These are phyloP conservation scores for Trichoderma hamatum DNA, from an alignment of 2,329 filamentous ascomycete species.

Conservation along the genomic window DNA sequence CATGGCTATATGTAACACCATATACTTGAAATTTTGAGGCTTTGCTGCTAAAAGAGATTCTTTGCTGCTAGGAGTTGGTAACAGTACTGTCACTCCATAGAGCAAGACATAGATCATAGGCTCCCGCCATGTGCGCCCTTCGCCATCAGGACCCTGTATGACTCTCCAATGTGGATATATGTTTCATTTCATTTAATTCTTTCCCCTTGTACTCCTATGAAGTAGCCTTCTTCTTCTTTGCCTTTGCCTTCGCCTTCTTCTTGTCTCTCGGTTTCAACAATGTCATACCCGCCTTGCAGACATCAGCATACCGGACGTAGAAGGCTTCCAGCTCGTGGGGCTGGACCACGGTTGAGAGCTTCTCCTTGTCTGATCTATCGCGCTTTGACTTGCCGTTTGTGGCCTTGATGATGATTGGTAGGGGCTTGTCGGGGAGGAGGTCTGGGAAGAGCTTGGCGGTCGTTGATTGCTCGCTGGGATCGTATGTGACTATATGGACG, in stretches of 20 bases:
- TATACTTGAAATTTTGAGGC: not conserved
- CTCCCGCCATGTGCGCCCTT: not conserved
- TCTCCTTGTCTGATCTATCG: slow-evolving; percentile 63
- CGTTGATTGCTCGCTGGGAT: slow-evolving; percentile 48
- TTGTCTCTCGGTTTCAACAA: slow-evolving; percentile 91
- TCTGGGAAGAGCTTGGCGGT: slow-evolving; percentile 61
- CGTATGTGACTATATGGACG: slow-evolving; percentile 45
- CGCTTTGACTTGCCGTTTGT: slow-evolving; percentile 74
- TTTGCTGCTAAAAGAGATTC: not conserved
- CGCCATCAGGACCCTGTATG: not conserved
- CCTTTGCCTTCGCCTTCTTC: slow-evolving; percentile 81
- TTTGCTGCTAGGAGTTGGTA: not conserved
- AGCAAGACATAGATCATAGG: not conserved
- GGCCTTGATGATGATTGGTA: slow-evolving; percentile 80
- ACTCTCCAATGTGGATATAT: not conserved
- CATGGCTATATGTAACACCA: not conserved
- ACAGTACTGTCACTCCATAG: not conserved
- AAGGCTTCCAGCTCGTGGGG: slow-evolving; percentile 77
- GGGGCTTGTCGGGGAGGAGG: slow-evolving; percentile 58
- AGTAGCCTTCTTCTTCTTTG: slow-evolving; percentile 66
- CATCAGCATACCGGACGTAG: slow-evolving; percentile 82
- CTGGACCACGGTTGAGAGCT: slow-evolving; percentile 81
- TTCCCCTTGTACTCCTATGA: slow-evolving; percentile 25
- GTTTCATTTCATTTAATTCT: not conserved
- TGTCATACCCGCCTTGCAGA: slow-evolving; percentile 87